Base-by-base conservation (phyloP, 164 flowering plant species). In the Aristolochia fimbriata region DNA sequence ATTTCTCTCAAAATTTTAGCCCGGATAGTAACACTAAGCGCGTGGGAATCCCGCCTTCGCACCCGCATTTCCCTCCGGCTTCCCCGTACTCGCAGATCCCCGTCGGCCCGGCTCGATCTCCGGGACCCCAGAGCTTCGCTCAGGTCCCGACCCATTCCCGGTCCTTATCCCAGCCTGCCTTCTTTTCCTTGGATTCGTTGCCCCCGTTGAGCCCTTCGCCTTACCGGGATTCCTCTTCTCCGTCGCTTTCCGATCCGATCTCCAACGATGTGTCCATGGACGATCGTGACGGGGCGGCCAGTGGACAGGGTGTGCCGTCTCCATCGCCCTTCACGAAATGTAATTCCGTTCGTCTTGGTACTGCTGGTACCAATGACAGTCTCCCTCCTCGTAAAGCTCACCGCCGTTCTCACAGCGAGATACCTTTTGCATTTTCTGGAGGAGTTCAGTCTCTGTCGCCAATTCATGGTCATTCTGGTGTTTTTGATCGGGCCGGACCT, bases 151-250 rank as follows among this genome's bases (percentile, higher is more conserved):
- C 81, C 19, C 97, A 90, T 70, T 78, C 89, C n/a, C 72, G 98
- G 69, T 93, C 99, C 14, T 66, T 86, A 10, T 90, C 99, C 0
- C 97, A 93, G 70, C 96, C 97, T 0, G 61, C 84, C 15, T 78
- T 81, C 63, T 87, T 90, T 67, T 76, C 85, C 1, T 66, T 86
- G 23, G 97, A 93, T 70, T 81, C 84, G 0, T 68, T 93, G 73
- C 96, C 99, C 19, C 99, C 96, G 0, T 67, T 94, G 52, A 85
- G 93, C 68, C 99, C 93, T 8, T 81, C 86, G 0, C 77, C 81
- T 1, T 90, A 75, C 61, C 77, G 82, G 10, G 93, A 83, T 21
- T 65, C 87, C 3, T 33, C 75, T 2, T 57, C 87, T 0, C 50
- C 73, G 1, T 60, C 86, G 1, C 41, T 54, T 14, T 65, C 81